Evolutionary conservation across 2,329 filamentous ascomycete species (phyloP), one percentile per base, ranked within the genome.

Genomic region (Elsinoe ampelina): DNA sequence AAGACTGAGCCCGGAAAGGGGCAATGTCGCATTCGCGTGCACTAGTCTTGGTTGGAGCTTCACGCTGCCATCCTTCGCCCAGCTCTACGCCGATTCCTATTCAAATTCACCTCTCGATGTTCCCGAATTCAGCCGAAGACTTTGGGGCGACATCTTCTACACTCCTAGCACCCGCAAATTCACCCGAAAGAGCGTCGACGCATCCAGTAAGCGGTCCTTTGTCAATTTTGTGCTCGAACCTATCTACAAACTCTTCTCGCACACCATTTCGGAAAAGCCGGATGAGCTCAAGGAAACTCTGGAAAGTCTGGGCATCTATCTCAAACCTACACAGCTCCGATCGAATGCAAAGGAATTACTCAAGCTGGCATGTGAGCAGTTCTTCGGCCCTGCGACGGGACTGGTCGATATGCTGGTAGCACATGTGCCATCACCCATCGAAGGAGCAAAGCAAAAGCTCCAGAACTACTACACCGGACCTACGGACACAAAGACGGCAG

Each of bases 91-190:
- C 5, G 87, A 95, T 63, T 89, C 81, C 51, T 95, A 92, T 69
- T 80, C 66, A 1, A 66, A 63, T 26, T 56, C 57, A 19, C 58
- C 64, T 35, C 66, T 97, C 64, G 89, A 95, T 68, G 77, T 84
- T 0, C 80, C 83, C 1, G 91, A 95, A 64, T 95, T 98, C 69
- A 85, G 88, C 15, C 80, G 80, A 66, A 80, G 93, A 54, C 75
- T 98, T 62, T 98, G 93, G 93, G 93, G 93, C 19, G 92, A 98
- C 68, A 86, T 98, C 58, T 98, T 93, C 73, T 98, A 87, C 77
- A 97, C 97, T 67, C 89, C 92, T 0, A 79, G 78, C 64, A 95
- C 89, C 72, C 85, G 92, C 60, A 92, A 87, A 57, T 98, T 98
- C 66, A 95, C 89, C 54, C 82, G 93, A 61, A 97, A 95, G 69